A percentile compares a stretch with the other conserved stretches of the same genome.
phyloP scores from a whole-genome alignment of 1,284 basidiomycete genomes.

The Sporisorium iseilematis-ciliati region DNA sequence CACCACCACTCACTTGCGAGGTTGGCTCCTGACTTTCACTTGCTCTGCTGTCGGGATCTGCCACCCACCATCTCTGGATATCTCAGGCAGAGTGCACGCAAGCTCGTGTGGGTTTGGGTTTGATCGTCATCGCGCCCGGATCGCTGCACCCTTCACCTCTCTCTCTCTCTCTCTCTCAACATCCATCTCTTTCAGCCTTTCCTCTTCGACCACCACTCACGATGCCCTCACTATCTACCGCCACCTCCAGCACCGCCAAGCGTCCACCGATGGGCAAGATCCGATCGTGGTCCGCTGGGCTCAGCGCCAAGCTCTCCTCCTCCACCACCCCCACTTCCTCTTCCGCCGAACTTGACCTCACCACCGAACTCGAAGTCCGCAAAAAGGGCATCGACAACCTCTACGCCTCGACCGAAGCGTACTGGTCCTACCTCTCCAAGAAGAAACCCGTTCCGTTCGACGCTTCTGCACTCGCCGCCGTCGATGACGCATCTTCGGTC shows the following conservation, averaged over 20 bases:
- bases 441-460: slow-evolving; percentile 52
- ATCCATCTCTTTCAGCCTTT: neutral
- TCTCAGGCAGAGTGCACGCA: no score
- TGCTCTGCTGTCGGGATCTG: no score
- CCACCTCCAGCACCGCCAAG: slow-evolving; percentile 26
- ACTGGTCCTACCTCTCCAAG: slow-evolving; percentile 50
- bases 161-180: neutral
- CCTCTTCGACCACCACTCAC: neutral
- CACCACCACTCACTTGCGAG: neutral
- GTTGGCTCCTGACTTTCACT: neutral
- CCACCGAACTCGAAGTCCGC: slow-evolving; percentile 40
- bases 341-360: slow-evolving; percentile 26
- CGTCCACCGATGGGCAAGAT: slow-evolving; percentile 33
- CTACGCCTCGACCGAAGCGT: slow-evolving; percentile 49
- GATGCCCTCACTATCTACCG: slow-evolving; percentile 19
- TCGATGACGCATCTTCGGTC: slow-evolving; percentile 32
- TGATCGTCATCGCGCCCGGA: neutral
- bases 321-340: neutral
- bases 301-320: slow-evolving; percentile 33
- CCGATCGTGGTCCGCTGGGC: slow-evolving; percentile 38
- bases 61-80: neutral
- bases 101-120: no score
- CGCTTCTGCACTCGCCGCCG: slow-evolving; percentile 15
- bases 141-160: neutral
- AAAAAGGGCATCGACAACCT: slow-evolving; percentile 40